Evolutionary conservation across 495 filamentous ascomycete species (phyloP).

Genomic region (Barbatosphaeria neglecta): DNA sequence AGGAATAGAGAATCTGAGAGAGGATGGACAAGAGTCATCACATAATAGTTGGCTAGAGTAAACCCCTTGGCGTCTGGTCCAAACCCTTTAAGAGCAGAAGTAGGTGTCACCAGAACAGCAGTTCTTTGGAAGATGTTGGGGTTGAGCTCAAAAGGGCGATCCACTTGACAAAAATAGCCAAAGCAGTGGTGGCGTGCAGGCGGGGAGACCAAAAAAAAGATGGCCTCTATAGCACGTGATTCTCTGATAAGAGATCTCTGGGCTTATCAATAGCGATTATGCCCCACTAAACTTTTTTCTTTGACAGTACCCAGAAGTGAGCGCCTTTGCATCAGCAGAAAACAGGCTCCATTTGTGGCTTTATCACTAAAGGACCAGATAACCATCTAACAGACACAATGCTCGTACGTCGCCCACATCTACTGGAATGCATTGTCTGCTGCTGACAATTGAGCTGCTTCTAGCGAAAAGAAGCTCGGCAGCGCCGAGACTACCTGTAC

Average conservation of each 20-base stretch:
- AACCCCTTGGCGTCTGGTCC: background rate
- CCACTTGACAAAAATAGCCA: background rate
- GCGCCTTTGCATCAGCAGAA: too few relatives aligned
- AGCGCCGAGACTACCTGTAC: constrained; percentile 91
- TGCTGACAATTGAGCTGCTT: background rate
- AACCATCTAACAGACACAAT: constrained; percentile 6
- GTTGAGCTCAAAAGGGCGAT: background rate
- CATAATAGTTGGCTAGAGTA: constrained; percentile 16
- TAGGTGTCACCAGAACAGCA: background rate
- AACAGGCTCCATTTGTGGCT: too few relatives aligned
- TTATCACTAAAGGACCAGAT: background rate
- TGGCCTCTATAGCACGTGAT: background rate
- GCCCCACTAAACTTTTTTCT: background rate
- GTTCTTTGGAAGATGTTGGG: too few relatives aligned
- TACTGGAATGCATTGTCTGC: background rate
- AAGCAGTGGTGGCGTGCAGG: background rate
- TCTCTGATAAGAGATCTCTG: background rate
- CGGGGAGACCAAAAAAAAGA: background rate
- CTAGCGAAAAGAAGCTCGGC: constrained; percentile 62
- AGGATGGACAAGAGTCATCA: constrained; percentile 11
- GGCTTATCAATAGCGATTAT: background rate
- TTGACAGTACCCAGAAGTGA: too few relatives aligned
- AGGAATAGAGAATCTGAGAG: constrained; percentile 1
- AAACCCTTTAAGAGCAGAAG: background rate
- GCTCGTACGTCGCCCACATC: constrained; percentile 16